Evolutionary conservation across 306 rosid species (phyloP).

Genomic region (Hippophae gyantsensis): DNA sequence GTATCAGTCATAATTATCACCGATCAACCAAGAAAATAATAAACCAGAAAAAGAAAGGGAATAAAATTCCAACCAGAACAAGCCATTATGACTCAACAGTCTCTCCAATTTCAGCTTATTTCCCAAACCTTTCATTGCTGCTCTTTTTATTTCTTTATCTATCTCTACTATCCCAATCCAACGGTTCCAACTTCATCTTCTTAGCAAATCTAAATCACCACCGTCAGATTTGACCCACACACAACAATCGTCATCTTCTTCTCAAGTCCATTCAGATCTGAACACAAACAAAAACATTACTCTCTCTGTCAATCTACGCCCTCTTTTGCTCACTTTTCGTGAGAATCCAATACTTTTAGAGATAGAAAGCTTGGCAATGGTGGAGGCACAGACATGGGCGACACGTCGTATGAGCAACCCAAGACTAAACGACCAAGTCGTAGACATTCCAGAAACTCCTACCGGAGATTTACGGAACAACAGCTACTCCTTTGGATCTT

Average conservation of each 20-base stretch:
- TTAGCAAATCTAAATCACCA: slow-evolving; percentile 22
- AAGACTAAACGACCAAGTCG: slow-evolving; percentile 36
- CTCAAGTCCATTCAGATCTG: slow-evolving; percentile 21
- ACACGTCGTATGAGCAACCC: slow-evolving; percentile 91
- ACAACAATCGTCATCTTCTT: slow-evolving; percentile 7
- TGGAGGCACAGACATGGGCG: slow-evolving; percentile 88
- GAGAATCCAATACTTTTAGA: neutral
- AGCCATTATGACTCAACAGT: too few species aligned
- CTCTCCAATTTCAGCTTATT: too few species aligned
- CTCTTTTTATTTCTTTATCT: neutral
- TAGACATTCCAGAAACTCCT: slow-evolving; percentile 70
- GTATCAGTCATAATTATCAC: too few species aligned
- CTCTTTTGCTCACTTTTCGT: slow-evolving; percentile 1
- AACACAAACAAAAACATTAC: neutral
- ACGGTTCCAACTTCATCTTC: neutral
- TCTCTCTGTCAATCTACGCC: neutral
- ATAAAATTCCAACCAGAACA: neutral
- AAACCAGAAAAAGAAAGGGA: too few species aligned
- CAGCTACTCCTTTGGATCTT: slow-evolving; percentile 20
- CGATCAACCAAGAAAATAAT: too few species aligned
- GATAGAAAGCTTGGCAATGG: slow-evolving; percentile 41
- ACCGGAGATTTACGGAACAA: slow-evolving; percentile 44
- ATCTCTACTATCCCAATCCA: slow-evolving; percentile 10
- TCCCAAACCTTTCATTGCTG: neutral
- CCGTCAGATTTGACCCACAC: slow-evolving; percentile 22